Base-by-base conservation (phyloP, 2,329 filamentous ascomycete genomes). In the Harringtonia lauricola region DNA sequence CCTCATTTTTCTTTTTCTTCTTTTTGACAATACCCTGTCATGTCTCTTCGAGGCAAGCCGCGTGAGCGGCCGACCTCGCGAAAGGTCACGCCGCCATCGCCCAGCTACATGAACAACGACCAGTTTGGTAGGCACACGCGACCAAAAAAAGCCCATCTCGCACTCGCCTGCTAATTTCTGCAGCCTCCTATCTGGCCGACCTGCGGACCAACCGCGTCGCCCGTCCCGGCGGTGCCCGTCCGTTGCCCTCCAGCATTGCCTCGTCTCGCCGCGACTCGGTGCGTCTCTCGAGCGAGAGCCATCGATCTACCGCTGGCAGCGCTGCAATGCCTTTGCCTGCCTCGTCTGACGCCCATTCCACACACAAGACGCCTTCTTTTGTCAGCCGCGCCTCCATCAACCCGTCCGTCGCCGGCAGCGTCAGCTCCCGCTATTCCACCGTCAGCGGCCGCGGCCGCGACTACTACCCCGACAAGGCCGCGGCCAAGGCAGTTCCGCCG, bases 221-320 rank as follows among this genome's bases (percentile, higher is more conserved):
- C 30, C 74, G 84, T 44, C 84, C 84, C 9, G 81, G 77, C 45
- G 83, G 84, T 49, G 81, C 83, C 40, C 72, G 84, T 51, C 83
- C 83, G 47, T 72, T 71, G 43, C 73, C 74, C 8, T 54, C 60
- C 12, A 57, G 55, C 35, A 56, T 53, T 17, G 17, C 36, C n/a
- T 52, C 53, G 10, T n/a, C 30, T 7, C 41, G 42, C 18, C 47
- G 41, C 3, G 37, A 44, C 37, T 47, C 43, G 14, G 31, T 29
- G 37, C 42, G 47, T 12, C 19, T 30, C 14, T 44, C 37, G 8
- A 19, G 37, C 47, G 10, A 31, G 39, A 10, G 29, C 22, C 40
- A 41, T 30, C 43, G 43, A 36, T n/a, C 36, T 28, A 21, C 34
- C 6, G 24, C 36, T 8, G 30, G 12, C 30, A 14, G 8, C 28